Evolutionary conservation across 2,329 filamentous ascomycete genomes (phyloP), one percentile per base, ranked within the genome.

Genomic region (Neurospora sp.): DNA sequence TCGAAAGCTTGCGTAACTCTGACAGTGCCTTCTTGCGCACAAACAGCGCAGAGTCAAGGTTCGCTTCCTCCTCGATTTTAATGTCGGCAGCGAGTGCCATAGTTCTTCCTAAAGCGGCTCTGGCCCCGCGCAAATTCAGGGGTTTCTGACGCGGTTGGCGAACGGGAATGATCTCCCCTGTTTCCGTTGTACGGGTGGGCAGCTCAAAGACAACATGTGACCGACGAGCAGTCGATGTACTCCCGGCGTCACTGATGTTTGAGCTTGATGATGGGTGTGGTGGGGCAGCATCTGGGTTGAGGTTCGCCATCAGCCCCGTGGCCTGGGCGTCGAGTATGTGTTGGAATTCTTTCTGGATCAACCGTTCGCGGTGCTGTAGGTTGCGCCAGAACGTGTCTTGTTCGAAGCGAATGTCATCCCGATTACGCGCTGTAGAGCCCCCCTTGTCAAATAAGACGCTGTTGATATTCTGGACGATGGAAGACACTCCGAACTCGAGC

Each of bases 61-160:
- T 82, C 0, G 84, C 82, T n/a, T 89, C 82, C 79, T 93, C 90
- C 70, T 93, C 90, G 3, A 82, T 82, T 76, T 93, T 93, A 36
- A 94, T 80, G 9, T 85, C 84, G 0, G 87, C 87, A 5, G 94
- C 80, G 68, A 89, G 86, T 3, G 84, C 81, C 78, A 94, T 91
- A 67, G 87, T 85, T 67, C 83, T 84, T 17, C 86, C 84, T 8
- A 95, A 84, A 0, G 89, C 90, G 38, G 84, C 83, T n/a, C 92
- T 84, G 1, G 90, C 90, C 19, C 85, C 84, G 38, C 84, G 83
- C 15, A 93, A 81, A 0, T 89, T 85, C 9, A 87, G 77, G 42
- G 84, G 86, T 69, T 83, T 84, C 62, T 80, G 79, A 38, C 81
- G 81, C 0, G 88, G 88, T 73, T 90, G 88, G 38, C 84, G 85